Evolutionary conservation across 257 asterid species (phyloP).

Genomic region (Solanum clarkiae): DNA sequence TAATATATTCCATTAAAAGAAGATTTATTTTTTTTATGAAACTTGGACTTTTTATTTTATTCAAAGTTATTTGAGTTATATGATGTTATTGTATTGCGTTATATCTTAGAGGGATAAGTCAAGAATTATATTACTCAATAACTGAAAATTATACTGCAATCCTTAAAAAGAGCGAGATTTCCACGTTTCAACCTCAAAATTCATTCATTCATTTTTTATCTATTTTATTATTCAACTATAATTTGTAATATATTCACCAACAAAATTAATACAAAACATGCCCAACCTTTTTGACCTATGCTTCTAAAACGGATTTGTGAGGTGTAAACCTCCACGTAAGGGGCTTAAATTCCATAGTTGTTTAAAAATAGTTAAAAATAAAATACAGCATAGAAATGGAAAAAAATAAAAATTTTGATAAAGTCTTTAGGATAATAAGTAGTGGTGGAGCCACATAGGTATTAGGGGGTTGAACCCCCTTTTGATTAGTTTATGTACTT

Average conservation of each 20-base stretch:
- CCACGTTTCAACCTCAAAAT: neutral
- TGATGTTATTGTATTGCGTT: too few species aligned
- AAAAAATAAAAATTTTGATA: neutral
- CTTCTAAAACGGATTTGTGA: neutral
- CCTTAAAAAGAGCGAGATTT: too few species aligned
- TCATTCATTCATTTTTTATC: too few species aligned
- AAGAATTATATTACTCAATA: too few species aligned
- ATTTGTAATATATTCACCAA: neutral
- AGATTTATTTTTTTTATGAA: too few species aligned
- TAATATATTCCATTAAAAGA: neutral
- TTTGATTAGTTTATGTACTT: too few species aligned
- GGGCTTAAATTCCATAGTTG: neutral
- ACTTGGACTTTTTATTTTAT: too few species aligned
- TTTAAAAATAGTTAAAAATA: too few species aligned
- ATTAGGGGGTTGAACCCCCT: too few species aligned
- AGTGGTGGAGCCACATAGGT: too few species aligned
- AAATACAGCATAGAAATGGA: neutral
- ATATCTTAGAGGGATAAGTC: too few species aligned
- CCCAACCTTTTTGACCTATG: neutral
- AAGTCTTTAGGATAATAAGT: neutral
- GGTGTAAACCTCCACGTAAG: neutral
- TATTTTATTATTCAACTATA: neutral
- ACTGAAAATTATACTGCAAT: neutral
- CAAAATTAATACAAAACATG: neutral
- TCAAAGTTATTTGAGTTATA: too few species aligned